Conservation (phyloP, 495 filamentous ascomycete species). For the Penicillium samsonianum region DNA sequence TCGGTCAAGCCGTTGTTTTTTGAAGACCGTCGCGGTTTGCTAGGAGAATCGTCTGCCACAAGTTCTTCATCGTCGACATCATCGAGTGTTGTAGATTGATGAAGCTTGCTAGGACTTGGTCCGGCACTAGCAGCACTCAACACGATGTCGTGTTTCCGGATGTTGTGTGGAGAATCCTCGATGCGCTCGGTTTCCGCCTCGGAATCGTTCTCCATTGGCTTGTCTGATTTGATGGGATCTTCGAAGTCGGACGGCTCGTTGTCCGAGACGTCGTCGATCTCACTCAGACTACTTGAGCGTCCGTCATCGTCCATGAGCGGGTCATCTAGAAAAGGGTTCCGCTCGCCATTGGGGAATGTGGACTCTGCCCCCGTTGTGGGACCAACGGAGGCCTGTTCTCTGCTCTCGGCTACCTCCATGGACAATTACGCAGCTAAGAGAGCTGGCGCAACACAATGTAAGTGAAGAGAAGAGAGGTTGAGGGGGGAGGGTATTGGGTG, state of each 20-base stretch:
- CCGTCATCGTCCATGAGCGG: conserved; percentile 44
- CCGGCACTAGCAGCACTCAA: conserved; percentile 52
- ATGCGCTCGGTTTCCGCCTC: conserved; percentile 97
- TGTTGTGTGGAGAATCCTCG: conserved; percentile 84
- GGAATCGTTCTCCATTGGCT: conserved; percentile 71
- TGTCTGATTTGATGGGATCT: conserved; percentile 42
- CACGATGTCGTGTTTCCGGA: conserved; percentile 62
- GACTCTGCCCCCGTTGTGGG: conserved; percentile 37
- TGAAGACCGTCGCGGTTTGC: conserved; percentile 38
- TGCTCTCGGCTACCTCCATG: conserved; percentile 49
- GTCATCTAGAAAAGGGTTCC: conserved; percentile 41
- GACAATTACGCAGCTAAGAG: conserved; percentile 6
- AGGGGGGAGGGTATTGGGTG: conserved; percentile 4
- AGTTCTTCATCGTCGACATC: conserved; percentile 47
- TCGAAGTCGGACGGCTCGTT: conserved; percentile 59
- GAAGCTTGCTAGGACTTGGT: conserved; percentile 68
- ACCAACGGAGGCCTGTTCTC: conserved; percentile 41
- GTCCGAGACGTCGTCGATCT: conserved; percentile 79
- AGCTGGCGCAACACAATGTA: conserved; percentile 7
- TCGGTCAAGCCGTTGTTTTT: conserved; percentile 36
- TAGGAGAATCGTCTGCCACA: conserved; percentile 42
- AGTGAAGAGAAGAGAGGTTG: conserved; percentile 1
- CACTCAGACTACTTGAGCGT: conserved; percentile 79
- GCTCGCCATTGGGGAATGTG: conserved; percentile 41
- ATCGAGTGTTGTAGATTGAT: conserved; percentile 50